phyloP scores from a whole-genome alignment of 140 eudicot genomes.

The Cichorium intybus region DNA sequence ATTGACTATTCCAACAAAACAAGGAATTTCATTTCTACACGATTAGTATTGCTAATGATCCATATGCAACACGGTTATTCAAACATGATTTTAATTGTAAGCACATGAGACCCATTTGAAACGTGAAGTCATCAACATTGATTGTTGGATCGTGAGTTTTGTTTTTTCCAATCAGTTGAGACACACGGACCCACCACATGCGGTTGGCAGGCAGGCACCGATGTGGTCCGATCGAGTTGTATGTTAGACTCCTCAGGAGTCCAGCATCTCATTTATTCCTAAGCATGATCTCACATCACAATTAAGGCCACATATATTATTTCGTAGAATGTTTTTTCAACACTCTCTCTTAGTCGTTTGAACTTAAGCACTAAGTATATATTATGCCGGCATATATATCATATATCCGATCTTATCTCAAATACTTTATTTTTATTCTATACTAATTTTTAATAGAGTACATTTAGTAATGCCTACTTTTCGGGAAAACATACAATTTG shows the following conservation, averaged over 20 bases:
- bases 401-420: neutral
- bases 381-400: neutral
- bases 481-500: neutral
- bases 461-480: neutral
- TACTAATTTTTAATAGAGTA: neutral
- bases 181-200: slow-evolving; percentile 15
- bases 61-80: neutral
- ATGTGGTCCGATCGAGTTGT: neutral
- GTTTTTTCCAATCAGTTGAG: neutral
- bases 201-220: neutral
- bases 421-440: neutral
- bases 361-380: neutral
- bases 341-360: neutral
- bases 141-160: neutral
- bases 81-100: neutral
- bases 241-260: neutral
- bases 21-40: neutral
- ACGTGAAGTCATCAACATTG: neutral
- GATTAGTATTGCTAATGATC: neutral
- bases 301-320: neutral
- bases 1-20: too few relatives aligned
- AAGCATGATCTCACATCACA: neutral
- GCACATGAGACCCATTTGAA: neutral
- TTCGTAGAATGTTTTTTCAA: neutral
- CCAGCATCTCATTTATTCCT: neutral